These are phyloP conservation scores for Prunus salicina DNA, from an alignment of 306 rosid genomes.

Conservation along the genomic window DNA sequence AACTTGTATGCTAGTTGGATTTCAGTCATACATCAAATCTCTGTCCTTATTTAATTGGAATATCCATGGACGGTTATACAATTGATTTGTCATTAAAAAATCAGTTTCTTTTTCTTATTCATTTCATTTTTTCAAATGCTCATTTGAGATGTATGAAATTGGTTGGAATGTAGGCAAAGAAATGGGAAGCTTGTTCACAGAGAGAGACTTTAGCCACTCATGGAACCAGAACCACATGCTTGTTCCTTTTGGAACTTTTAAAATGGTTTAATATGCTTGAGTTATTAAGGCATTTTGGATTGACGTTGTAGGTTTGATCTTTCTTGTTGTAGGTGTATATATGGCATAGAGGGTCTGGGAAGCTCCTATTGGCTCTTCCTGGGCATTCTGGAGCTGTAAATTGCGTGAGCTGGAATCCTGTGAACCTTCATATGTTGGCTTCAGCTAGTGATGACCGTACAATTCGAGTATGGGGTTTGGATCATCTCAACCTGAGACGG, in stretches of 20 bases:
- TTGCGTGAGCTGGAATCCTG: slow-evolving; percentile 62
- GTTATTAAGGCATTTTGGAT: background rate
- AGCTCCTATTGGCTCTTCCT: slow-evolving; percentile 47
- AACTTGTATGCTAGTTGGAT: background rate
- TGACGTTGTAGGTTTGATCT: background rate
- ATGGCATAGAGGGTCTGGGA: slow-evolving; percentile 59
- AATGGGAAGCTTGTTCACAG: background rate
- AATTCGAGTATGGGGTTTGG: slow-evolving; percentile 66
- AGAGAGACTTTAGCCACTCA: too few species aligned
- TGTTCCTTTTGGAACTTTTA: background rate
- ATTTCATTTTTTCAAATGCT: background rate
- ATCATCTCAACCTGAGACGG: slow-evolving; percentile 37
- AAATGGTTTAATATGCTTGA: background rate
- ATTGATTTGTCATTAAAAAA: background rate
- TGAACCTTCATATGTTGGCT: slow-evolving; percentile 65
- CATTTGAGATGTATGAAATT: background rate
- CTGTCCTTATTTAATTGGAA: background rate
- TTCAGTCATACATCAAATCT: background rate
- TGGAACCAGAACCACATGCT: background rate
- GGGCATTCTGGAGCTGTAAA: slow-evolving; percentile 77
- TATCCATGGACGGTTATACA: background rate
- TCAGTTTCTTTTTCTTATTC: background rate
- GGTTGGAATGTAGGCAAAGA: background rate
- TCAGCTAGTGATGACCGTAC: slow-evolving; percentile 76
- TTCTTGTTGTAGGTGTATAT: slow-evolving; percentile 47